phyloP scores from a whole-genome alignment of 129 eudicot species.

The Calendula officinalis region DNA sequence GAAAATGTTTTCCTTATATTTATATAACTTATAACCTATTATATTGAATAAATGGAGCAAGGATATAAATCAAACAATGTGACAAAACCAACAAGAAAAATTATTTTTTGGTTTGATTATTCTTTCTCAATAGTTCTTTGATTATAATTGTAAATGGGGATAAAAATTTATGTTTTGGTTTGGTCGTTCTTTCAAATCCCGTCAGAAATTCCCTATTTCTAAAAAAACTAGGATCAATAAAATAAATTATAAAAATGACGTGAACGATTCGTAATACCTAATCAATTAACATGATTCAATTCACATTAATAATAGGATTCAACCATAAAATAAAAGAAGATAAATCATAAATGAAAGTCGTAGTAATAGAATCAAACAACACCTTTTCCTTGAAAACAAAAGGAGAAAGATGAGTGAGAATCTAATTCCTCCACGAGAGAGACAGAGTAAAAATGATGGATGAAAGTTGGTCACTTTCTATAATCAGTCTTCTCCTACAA shows the following conservation, averaged over 20 bases:
- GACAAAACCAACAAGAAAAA: not conserved
- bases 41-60: too few species aligned
- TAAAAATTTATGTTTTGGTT: not conserved
- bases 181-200: too few species aligned
- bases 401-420: constrained; percentile 41
- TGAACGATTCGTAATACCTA: too few species aligned
- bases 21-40: too few species aligned
- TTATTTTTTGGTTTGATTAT: not conserved
- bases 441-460: constrained; percentile 39
- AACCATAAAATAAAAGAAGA: not conserved
- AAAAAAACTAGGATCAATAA: too few species aligned
- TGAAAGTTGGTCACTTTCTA: constrained; percentile 46
- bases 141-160: not conserved
- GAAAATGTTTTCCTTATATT: not conserved
- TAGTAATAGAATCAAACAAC: constrained; percentile 37
- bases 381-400: constrained; percentile 40
- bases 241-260: too few species aligned
- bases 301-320: too few species aligned
- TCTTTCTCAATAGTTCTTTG: not conserved
- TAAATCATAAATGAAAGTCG: constrained; percentile 2
- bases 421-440: constrained; percentile 37
- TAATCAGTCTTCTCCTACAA: constrained; percentile 44
- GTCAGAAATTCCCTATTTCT: too few species aligned
- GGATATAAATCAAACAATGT: not conserved
- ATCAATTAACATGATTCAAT: too few species aligned